Evolutionary conservation across 2,329 filamentous ascomycete species (phyloP), one percentile per base, ranked within the genome.

Genomic region (Neonectria neomacrospora): DNA sequence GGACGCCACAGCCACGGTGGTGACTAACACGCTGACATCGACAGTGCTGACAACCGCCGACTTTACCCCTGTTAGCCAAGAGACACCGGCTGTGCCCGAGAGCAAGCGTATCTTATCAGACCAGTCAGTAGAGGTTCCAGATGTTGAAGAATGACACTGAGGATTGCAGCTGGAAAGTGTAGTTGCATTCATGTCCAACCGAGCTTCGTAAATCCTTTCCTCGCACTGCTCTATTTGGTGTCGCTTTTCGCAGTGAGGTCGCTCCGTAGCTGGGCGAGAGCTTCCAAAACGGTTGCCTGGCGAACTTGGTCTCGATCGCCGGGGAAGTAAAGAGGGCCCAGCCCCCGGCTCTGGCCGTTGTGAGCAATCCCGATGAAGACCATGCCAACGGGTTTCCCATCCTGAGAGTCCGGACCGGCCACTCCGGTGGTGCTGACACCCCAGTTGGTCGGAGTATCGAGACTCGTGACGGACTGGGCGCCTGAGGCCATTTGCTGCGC

Each of bases 401-500:
- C 69, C 14, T 71, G 65, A 0, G 50, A 39, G 2, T 55, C 61
- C 2, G 67, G 66, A 0, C 64, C 69, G 1, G 66, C 66, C 8
- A 67, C 61, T 0, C 66, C 67, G 0, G 62, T 70, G 0, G 67
- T 69, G 22, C 68, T 61, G 5, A 71, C 41, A 1, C 69, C 69
- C 69, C 68, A 71, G 1, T 68, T 71, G 1, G 68, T 65, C 4
- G 60, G 42, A 0, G 53, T 66, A 5, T 71, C 58, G 1, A 66
- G 44, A 7, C 34, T 58, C 10, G 69, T 71, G 18, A 59, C 41
- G 3, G 20, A 58, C 1, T 61, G 63, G 2, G 58, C 63, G 2
- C 69, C 67, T 4, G 47, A 22, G 0, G 69, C 69, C 69, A 71
- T 71, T 26, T 71, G 69, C 37, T 59, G 48, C 1, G 67, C 69